Conservation (phyloP, 352 stramenopile genomes). For the Globisporangium sylvaticum region DNA sequence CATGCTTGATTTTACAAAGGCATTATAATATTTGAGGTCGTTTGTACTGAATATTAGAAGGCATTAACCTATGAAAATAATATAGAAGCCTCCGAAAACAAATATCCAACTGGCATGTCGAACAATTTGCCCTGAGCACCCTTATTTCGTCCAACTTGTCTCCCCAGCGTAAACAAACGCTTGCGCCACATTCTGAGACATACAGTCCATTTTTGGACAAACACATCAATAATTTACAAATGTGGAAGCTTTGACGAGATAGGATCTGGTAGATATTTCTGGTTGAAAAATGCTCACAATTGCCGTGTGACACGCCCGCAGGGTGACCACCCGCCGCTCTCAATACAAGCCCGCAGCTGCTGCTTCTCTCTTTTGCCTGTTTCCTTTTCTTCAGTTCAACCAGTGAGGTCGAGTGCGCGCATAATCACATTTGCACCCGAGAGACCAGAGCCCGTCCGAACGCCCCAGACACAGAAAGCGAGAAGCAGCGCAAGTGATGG, state of each 20-base stretch:
- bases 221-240: too few relatives aligned
- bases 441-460: neutral
- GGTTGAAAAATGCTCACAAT: neutral
- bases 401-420: neutral
- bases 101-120: too few relatives aligned
- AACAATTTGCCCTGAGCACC: too few relatives aligned
- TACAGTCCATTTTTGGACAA: too few relatives aligned
- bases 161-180: too few relatives aligned
- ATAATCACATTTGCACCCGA: constrained; percentile 1
- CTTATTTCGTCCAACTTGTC: too few relatives aligned
- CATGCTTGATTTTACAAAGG: neutral
- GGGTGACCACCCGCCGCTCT: neutral
- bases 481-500: constrained; percentile 21
- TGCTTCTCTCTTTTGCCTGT: neutral
- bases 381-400: neutral
- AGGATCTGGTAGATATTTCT: neutral
- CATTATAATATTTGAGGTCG: neutral
- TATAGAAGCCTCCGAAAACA: too few relatives aligned
- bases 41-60: neutral
- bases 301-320: neutral
- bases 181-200: too few relatives aligned
- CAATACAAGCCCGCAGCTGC: neutral
- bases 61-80: too few relatives aligned
- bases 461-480: too few relatives aligned
- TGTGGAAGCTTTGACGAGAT: too few relatives aligned